These are phyloP conservation scores for Carpinus viminea DNA, from an alignment of 306 rosid species.

Conservation along the genomic window DNA sequence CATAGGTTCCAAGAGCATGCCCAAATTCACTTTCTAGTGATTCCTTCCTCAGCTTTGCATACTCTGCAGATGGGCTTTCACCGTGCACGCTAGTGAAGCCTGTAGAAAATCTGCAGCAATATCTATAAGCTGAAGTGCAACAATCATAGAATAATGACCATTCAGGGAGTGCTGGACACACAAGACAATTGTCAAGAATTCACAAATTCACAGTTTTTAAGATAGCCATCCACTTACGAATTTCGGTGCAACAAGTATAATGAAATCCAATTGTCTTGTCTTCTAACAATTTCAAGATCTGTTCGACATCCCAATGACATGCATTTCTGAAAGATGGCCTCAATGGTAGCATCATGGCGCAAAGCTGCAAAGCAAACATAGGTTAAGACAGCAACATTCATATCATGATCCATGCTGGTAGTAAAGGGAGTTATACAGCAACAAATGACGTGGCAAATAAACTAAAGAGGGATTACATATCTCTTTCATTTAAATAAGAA, in stretches of 20 bases:
- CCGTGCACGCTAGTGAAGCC: conserved; percentile 92
- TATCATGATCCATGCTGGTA: background rate
- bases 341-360: conserved; percentile 30
- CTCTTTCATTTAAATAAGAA: background rate
- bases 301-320: conserved; percentile 43
- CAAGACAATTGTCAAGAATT: conserved; percentile 3
- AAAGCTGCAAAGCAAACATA: conserved; percentile 46
- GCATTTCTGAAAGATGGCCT: conserved; percentile 42
- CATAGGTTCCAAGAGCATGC: conserved; percentile 65
- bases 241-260: conserved; percentile 48
- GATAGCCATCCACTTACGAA: conserved; percentile 50
- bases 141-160: conserved; percentile 1
- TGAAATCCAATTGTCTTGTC: conserved; percentile 34
- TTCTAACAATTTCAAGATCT: conserved; percentile 33
- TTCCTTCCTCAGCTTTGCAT: conserved; percentile 90
- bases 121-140: conserved; percentile 24
- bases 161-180: conserved; percentile 3
- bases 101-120: conserved; percentile 64
- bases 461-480: background rate
- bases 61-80: conserved; percentile 82
- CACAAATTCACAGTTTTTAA: background rate
- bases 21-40: conserved; percentile 77
- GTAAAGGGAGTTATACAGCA: conserved; percentile 1
- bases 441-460: conserved; percentile 1
- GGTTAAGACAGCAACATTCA: conserved; percentile 4